Evolutionary conservation across 139 green algal species (phyloP).

Genomic region (Volvox reticuliferus): DNA sequence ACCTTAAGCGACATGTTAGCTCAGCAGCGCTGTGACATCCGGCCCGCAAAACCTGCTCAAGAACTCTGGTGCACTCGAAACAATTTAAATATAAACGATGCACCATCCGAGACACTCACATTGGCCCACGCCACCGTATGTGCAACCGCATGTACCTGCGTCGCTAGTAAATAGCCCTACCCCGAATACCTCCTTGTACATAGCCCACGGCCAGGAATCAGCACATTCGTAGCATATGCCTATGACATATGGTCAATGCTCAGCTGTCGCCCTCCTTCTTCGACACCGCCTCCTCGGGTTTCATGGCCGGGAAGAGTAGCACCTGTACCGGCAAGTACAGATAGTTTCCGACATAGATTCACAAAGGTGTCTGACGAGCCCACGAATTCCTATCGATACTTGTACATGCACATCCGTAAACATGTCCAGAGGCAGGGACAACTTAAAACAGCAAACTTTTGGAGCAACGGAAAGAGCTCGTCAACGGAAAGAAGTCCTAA

Average conservation of each 20-base stretch:
- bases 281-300: slow-evolving; percentile 82
- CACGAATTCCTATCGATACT: too few relatives aligned
- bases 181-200: background rate
- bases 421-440: too few relatives aligned
- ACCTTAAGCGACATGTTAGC: too few relatives aligned
- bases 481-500: too few relatives aligned
- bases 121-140: background rate
- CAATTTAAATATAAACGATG: too few relatives aligned
- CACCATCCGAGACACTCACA: background rate
- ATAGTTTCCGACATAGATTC: background rate
- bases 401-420: too few relatives aligned
- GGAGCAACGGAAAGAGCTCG: too few relatives aligned
- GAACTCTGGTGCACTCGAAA: too few relatives aligned
- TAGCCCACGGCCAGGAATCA: background rate
- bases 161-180: background rate
- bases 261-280: slow-evolving; percentile 43
- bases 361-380: too few relatives aligned
- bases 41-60: too few relatives aligned
- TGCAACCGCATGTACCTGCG: background rate
- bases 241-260: background rate
- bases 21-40: too few relatives aligned
- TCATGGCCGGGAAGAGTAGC: slow-evolving; percentile 99
- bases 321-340: slow-evolving; percentile 74
- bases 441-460: too few relatives aligned
- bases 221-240: background rate